These are phyloP conservation scores for Neospora caninum DNA, from an alignment of 169 alveolate genomes.

Conservation along the genomic window DNA sequence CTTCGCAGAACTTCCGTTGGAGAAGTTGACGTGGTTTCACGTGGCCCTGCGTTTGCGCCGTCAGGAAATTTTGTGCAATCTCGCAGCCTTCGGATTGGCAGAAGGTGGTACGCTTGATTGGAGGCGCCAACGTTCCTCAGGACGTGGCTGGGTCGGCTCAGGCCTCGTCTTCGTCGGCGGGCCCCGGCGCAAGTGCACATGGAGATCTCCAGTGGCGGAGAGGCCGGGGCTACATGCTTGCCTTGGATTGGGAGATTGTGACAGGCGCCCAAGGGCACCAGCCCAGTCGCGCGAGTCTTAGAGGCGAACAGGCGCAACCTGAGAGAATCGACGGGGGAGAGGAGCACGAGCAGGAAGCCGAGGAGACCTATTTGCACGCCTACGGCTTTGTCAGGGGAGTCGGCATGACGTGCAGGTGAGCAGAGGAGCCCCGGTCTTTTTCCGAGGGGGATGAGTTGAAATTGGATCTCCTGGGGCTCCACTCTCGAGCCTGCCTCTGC, in stretches of 20 bases:
- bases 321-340: not conserved
- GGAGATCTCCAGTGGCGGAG: constrained; percentile 35
- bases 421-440: not conserved
- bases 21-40: not conserved
- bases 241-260: constrained; percentile 45
- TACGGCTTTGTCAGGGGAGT: constrained; percentile 67
- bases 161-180: not conserved
- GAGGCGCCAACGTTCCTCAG: constrained; percentile 31
- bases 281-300: not conserved
- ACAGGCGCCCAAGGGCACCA: not conserved
- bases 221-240: constrained; percentile 64
- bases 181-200: not conserved
- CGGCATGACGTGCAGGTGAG: constrained; percentile 64
- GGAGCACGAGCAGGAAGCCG: not conserved
- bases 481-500: too few species aligned
- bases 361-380: constrained; percentile 61
- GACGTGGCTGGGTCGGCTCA: not conserved
- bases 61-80: constrained; percentile 51
- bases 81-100: constrained; percentile 52
- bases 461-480: too few species aligned
- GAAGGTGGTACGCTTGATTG: constrained; percentile 48
- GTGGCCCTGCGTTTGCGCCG: not conserved
- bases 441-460: too few species aligned
- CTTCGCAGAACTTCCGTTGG: too few species aligned
- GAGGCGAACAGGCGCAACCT: not conserved